Evolutionary conservation across 2,329 filamentous ascomycete genomes (phyloP).

Genomic region (Fusarium sp.): DNA sequence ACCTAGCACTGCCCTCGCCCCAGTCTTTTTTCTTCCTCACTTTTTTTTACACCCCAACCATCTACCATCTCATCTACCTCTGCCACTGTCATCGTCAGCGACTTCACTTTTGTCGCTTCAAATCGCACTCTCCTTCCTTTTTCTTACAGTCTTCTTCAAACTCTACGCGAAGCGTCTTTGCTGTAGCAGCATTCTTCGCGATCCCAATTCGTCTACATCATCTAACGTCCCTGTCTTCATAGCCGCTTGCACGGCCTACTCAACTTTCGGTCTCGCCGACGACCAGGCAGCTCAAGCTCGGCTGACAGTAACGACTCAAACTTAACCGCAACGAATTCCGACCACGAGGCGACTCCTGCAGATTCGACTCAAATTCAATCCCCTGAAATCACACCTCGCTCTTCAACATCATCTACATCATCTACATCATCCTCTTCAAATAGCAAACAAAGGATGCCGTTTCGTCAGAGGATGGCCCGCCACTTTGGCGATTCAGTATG

Average conservation of each 20-base stretch:
- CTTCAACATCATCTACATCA: conserved; percentile 22
- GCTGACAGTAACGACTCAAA: conserved; percentile 37
- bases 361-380: conserved; percentile 22
- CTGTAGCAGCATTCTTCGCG: background rate
- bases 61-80: conserved; percentile 4
- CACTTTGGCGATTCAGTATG: conserved; percentile 62
- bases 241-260: conserved; percentile 43
- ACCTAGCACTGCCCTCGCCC: conserved; percentile 30
- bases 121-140: background rate
- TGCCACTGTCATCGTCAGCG: background rate
- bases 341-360: conserved; percentile 37
- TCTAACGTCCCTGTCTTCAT: conserved; percentile 31
- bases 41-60: conserved; percentile 13
- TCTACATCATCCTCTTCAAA: conserved; percentile 31
- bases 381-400: conserved; percentile 25
- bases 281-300: conserved; percentile 41
- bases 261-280: conserved; percentile 40
- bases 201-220: background rate
- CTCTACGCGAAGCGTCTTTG: background rate
- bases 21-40: conserved; percentile 34
- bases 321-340: conserved; percentile 38
- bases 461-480: conserved; percentile 59
- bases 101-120: conserved; percentile 1
- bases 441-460: conserved; percentile 52
- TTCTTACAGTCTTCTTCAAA: background rate